These are phyloP conservation scores for Podospora pseudopauciseta DNA, from an alignment of 495 filamentous ascomycete species.

Conservation along the genomic window DNA sequence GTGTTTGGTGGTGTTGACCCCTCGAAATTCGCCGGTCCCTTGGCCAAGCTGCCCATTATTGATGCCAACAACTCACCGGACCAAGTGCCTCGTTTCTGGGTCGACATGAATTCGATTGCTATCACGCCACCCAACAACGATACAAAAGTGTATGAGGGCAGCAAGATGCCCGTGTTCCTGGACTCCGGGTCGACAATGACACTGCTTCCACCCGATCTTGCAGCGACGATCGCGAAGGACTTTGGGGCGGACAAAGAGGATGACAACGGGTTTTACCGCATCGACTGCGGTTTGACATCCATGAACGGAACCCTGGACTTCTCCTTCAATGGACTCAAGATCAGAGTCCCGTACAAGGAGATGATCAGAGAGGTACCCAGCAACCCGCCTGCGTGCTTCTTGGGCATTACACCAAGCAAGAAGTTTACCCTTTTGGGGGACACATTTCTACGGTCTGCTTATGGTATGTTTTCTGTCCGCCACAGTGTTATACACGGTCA, in stretches of 20 bases:
- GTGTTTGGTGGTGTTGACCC: constrained; percentile 92
- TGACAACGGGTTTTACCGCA: constrained; percentile 55
- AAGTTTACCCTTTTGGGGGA: constrained; percentile 73
- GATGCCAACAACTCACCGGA: constrained; percentile 43
- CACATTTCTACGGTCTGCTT: constrained; percentile 88
- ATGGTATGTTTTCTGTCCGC: constrained; percentile 45
- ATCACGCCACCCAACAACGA: constrained; percentile 47
- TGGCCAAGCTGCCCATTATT: constrained; percentile 66
- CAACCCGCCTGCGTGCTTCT: constrained; percentile 56
- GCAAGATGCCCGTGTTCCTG: constrained; percentile 64
- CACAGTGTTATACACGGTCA: not conserved
- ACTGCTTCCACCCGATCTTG: constrained; percentile 71
- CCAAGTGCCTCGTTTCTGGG: constrained; percentile 47
- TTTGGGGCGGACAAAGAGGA: constrained; percentile 55
- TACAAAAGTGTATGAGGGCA: constrained; percentile 42
- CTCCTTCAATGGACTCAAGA: constrained; percentile 63
- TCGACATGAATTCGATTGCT: constrained; percentile 60
- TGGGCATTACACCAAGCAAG: constrained; percentile 72
- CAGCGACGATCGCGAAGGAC: constrained; percentile 57
- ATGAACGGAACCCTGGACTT: constrained; percentile 67
- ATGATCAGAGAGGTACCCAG: constrained; percentile 48
- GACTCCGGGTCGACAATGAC: constrained; percentile 88
- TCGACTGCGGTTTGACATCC: constrained; percentile 66
- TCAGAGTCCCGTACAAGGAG: constrained; percentile 60
- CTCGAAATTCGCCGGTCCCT: constrained; percentile 69